Percentiles rank a stretch among this genome's conserved stretches.
phyloP scores from a whole-genome alignment of 1,284 basidiomycete genomes.

The Bondarzewia mesenterica region DNA sequence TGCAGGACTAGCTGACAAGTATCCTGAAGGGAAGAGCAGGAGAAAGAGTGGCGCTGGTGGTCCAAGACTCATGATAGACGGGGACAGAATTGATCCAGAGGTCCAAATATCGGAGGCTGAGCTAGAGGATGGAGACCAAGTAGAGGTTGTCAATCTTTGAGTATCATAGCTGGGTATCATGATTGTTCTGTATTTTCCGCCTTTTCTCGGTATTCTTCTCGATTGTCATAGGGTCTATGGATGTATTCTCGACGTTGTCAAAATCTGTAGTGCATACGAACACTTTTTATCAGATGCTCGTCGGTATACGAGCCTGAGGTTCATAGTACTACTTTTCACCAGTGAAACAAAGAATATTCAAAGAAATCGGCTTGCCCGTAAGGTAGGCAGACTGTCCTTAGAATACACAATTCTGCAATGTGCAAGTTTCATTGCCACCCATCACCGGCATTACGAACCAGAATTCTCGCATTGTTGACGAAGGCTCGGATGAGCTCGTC shows the following conservation, averaged over 20 bases:
- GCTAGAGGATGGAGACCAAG: conserved; percentile 68
- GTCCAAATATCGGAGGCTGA: conserved; percentile 55
- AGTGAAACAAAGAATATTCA: too few relatives aligned
- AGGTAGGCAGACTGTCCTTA: too few relatives aligned
- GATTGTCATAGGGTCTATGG: too few relatives aligned
- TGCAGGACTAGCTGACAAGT: conserved; percentile 47
- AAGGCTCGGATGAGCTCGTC: conserved; percentile 78
- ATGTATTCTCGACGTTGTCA: too few relatives aligned
- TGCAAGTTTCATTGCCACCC: conserved; percentile 26
- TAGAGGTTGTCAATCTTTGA: conserved; percentile 63
- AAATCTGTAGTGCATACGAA: too few relatives aligned
- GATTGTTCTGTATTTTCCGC: not conserved
- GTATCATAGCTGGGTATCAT: not conserved
- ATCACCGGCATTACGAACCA: conserved; percentile 55
- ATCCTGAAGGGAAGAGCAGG: conserved; percentile 26
- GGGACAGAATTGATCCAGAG: conserved; percentile 52
- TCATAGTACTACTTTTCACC: too few relatives aligned
- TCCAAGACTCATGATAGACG: conserved; percentile 56
- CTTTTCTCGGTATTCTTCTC: too few relatives aligned
- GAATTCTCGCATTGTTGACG: conserved; percentile 71
- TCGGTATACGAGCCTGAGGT: too few relatives aligned
- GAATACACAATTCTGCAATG: too few relatives aligned
- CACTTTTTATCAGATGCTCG: too few relatives aligned
- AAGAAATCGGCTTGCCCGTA: too few relatives aligned
- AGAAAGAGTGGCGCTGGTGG: conserved; percentile 23